phyloP scores from a whole-genome alignment of 805 yeast genomes.

The Torulaspora quercuum region DNA sequence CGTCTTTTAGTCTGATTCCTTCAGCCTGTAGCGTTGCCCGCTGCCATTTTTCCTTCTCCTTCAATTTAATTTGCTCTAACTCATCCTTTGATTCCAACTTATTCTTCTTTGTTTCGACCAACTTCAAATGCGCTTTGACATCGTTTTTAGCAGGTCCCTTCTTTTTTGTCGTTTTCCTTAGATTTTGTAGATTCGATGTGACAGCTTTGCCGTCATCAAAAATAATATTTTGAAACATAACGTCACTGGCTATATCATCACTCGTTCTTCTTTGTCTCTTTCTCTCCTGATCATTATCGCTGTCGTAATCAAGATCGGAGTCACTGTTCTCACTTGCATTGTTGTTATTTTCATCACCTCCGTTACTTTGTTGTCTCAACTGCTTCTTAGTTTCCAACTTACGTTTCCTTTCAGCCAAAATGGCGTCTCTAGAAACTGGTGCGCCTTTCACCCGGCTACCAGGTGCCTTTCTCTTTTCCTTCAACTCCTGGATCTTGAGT shows the following conservation, averaged over 20 bases:
- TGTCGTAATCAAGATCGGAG: constrained; percentile 35
- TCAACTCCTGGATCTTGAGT: constrained; percentile 61
- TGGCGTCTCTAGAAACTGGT: constrained; percentile 78
- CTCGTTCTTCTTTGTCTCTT: constrained; percentile 39
- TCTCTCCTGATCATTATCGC: constrained; percentile 21
- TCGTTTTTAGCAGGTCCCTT: constrained; percentile 88
- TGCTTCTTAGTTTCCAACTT: constrained; percentile 37
- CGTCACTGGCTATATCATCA: constrained; percentile 35
- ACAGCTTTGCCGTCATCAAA: constrained; percentile 79
- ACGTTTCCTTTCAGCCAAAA: constrained; percentile 61
- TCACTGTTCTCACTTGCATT: constrained; percentile 30
- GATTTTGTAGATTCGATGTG: constrained; percentile 63
- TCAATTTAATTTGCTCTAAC: constrained; percentile 51
- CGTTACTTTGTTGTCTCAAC: too few relatives aligned
- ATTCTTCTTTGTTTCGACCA: constrained; percentile 69
- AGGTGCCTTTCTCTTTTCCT: constrained; percentile 86
- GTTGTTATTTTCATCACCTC: constrained; percentile 40
- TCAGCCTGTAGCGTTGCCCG: constrained; percentile 80
- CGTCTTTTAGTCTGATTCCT: constrained; percentile 84
- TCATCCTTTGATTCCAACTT: constrained; percentile 60
- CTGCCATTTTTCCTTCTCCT: constrained; percentile 81
- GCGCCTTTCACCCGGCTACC: constrained; percentile 81
- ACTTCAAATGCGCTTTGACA: constrained; percentile 72
- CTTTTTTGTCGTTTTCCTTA: constrained; percentile 50
- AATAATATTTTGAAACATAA: constrained; percentile 76